Conservation (phyloP, 164 flowering plant species). For the Cinnamomum chago region DNA sequence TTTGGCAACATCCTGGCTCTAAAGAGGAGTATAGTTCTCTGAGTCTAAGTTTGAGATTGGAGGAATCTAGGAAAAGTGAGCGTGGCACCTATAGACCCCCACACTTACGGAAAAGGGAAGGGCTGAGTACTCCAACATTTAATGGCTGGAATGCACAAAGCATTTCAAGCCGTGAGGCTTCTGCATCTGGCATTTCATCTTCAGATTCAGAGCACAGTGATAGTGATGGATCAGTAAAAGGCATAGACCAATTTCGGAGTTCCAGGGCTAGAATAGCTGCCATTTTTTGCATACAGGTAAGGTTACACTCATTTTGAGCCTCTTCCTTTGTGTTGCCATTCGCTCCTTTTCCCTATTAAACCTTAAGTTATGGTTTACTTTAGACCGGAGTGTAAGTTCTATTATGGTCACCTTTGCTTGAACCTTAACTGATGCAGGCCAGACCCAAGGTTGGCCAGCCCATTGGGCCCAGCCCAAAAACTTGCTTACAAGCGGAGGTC, state of each 20-base stretch:
- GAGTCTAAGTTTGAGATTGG: conserved; percentile 16
- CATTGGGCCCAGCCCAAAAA: too few relatives aligned
- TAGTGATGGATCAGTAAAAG: conserved; percentile 55
- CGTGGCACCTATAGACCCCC: conserved; percentile 79
- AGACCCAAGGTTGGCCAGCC: too few relatives aligned
- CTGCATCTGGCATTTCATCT: conserved; percentile 37
- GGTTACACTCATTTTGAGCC: neutral
- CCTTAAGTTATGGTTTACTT: neutral
- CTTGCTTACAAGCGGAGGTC: too few relatives aligned
- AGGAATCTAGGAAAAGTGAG: conserved; percentile 28
- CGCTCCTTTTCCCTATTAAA: neutral
- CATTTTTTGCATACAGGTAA: conserved; percentile 76
- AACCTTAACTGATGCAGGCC: too few relatives aligned
- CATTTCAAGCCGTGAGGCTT: conserved; percentile 37
- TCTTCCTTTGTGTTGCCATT: neutral
- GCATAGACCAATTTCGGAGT: conserved; percentile 29
- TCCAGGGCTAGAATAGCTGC: conserved; percentile 82
- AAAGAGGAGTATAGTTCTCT: conserved; percentile 21
- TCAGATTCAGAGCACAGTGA: conserved; percentile 99
- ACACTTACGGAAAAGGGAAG: conserved; percentile 66
- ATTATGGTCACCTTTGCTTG: too few relatives aligned
- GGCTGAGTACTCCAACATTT: conserved; percentile 19
- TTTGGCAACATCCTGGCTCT: conserved; percentile 15
- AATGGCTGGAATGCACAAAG: conserved; percentile 26
- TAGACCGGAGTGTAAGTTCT: too few relatives aligned